Conservation (phyloP, 1,284 basidiomycete genomes). For the Ceratobasidium theobromae region DNA sequence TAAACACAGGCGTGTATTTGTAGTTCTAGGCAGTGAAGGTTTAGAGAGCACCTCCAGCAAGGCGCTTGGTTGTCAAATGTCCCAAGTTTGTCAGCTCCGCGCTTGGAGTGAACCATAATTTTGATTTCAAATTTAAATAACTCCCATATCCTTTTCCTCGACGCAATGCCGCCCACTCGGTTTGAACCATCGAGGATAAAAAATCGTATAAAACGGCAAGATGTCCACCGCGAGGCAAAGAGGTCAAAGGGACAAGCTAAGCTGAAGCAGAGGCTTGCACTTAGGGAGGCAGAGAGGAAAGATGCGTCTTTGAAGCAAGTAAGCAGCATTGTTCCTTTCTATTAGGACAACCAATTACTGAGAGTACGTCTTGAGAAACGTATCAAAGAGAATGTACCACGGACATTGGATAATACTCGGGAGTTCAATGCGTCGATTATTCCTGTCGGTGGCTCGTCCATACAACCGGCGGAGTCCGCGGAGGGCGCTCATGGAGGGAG, state of each 20-base stretch:
- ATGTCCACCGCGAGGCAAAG: constrained; percentile 71
- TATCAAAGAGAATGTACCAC: constrained; percentile 79
- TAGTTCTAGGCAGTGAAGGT: too few relatives aligned
- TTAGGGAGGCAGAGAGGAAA: constrained; percentile 67
- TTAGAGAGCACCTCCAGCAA: too few relatives aligned
- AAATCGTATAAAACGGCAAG: constrained; percentile 84
- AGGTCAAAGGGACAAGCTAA: constrained; percentile 80
- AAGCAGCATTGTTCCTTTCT: too few relatives aligned
- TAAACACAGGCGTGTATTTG: too few relatives aligned
- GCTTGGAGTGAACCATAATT: background rate
- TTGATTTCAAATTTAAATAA: constrained; percentile 10
- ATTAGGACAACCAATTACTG: background rate
- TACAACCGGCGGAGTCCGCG: constrained; percentile 38
- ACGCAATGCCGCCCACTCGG: constrained; percentile 40
- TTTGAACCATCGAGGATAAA: constrained; percentile 68
- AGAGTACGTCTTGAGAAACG: constrained; percentile 60
- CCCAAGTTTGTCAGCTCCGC: background rate
- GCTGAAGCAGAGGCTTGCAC: constrained; percentile 74
- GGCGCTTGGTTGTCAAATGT: too few relatives aligned
- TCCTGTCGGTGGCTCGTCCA: constrained; percentile 60
- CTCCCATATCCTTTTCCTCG: background rate
- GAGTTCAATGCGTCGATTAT: constrained; percentile 86
- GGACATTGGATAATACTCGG: constrained; percentile 91
- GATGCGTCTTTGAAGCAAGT: constrained; percentile 75
- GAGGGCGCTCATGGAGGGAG: background rate